Percentiles rank a stretch among this genome's conserved stretches.
These are phyloP conservation scores for Zygoascus sp. DNA, from an alignment of 1,139 yeast species.

Conservation along the genomic window DNA sequence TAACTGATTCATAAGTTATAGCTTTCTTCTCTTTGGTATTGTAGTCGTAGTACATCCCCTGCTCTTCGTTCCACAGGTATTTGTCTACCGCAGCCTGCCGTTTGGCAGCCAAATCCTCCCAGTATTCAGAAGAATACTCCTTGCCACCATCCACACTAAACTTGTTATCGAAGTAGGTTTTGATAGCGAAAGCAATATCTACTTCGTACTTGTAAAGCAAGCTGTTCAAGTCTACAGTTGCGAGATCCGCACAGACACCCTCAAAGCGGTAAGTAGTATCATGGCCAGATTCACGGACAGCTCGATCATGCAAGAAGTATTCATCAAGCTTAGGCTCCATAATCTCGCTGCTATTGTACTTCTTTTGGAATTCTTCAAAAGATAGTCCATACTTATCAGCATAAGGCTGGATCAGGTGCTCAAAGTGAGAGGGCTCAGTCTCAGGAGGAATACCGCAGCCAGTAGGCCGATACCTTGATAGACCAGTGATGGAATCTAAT, in stretches of 20 bases:
- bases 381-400: constrained; percentile 57
- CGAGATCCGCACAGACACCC: constrained; percentile 83
- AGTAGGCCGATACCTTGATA: constrained; percentile 86
- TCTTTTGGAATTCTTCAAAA: constrained; percentile 63
- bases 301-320: constrained; percentile 88
- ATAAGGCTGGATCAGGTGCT: constrained; percentile 64
- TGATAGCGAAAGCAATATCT: constrained; percentile 70
- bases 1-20: constrained; percentile 76
- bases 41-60: constrained; percentile 81
- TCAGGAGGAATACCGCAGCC: constrained; percentile 95
- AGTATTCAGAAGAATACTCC: constrained; percentile 49
- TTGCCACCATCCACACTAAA: constrained; percentile 41
- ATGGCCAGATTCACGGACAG: constrained; percentile 95
- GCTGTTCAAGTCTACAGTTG: constrained; percentile 86
- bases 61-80: constrained; percentile 80
- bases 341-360: constrained; percentile 64
- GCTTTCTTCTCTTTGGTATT: constrained; percentile 56
- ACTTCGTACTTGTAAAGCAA: constrained; percentile 83
- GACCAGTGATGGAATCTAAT: constrained; percentile 66
- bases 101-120: constrained; percentile 54
- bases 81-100: constrained; percentile 59
- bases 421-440: constrained; percentile 87
- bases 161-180: constrained; percentile 51
- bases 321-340: constrained; percentile 78
- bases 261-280: constrained; percentile 90